Conservation (phyloP, 192 early-diverging fungal genomes). For the Piromyces sp. region DNA sequence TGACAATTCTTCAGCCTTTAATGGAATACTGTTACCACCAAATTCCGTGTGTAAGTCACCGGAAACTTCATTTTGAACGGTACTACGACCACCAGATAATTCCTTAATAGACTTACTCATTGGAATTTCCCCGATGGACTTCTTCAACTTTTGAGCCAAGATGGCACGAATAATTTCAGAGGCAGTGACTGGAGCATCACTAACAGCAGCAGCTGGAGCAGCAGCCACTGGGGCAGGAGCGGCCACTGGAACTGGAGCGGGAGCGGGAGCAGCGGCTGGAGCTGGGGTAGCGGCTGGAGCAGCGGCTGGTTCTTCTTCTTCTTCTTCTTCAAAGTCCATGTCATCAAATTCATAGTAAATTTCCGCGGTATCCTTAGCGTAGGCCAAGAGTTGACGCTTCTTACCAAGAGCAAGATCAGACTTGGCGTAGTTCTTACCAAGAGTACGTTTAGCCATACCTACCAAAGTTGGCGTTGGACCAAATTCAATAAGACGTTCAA, state of each 20-base stretch:
- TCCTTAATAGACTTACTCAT: conserved; percentile 75
- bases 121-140: conserved; percentile 53
- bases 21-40: conserved; percentile 51
- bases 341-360: conserved; percentile 85
- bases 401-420: conserved; percentile 85
- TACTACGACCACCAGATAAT: conserved; percentile 83
- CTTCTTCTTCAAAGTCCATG: conserved; percentile 30
- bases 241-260: conserved; percentile 12
- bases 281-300: conserved; percentile 23
- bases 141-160: conserved; percentile 83
- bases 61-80: conserved; percentile 88
- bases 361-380: conserved; percentile 74
- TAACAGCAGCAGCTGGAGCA: conserved; percentile 28
- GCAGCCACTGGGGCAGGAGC: conserved; percentile 29
- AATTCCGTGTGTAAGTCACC: conserved; percentile 91
- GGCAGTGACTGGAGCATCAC: conserved; percentile 67
- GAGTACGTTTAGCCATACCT: conserved; percentile 84
- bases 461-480: conserved; percentile 75
- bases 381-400: conserved; percentile 73
- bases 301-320: conserved; percentile 23
- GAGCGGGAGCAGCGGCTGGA: conserved; percentile 30
- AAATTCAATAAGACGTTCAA: conserved; percentile 77
- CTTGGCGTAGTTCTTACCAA: conserved; percentile 89
- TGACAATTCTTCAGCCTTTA: conserved; percentile 81
- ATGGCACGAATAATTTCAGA: conserved; percentile 64